A percentile compares a stretch with the other conserved stretches of the same genome.
Evolutionary conservation across 306 rosid species (phyloP).

Genomic region (Sophora flavescens): DNA sequence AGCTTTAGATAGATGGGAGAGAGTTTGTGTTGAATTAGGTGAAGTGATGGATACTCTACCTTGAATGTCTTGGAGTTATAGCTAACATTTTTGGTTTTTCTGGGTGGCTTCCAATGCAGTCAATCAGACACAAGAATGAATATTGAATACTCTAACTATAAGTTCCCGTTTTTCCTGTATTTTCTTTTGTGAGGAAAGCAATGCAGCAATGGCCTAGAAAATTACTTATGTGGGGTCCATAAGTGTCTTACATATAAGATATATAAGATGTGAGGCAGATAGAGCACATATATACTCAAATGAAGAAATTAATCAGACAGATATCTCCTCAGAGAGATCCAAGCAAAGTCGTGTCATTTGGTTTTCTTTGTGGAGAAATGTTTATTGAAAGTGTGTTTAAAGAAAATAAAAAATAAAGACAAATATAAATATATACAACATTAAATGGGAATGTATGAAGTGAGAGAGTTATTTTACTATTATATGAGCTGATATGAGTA

Average conservation of each 20-base stretch:
- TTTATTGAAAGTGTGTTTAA: no score
- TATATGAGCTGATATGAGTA: no score
- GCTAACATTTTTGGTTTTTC: slow-evolving; percentile 41
- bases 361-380: slow-evolving; percentile 7
- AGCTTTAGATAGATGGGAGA: slow-evolving; percentile 23
- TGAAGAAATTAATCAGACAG: slow-evolving; percentile 53
- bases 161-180: slow-evolving; percentile 34
- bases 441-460: no score
- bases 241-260: slow-evolving; percentile 37
- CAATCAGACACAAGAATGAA: slow-evolving; percentile 47
- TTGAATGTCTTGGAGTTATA: slow-evolving; percentile 40
- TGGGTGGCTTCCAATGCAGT: slow-evolving; percentile 52
- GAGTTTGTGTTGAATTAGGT: slow-evolving; percentile 46
- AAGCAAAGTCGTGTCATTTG: slow-evolving; percentile 35
- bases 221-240: slow-evolving; percentile 53
- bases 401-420: no score
- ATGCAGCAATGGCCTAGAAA: slow-evolving; percentile 34
- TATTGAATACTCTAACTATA: slow-evolving; percentile 7
- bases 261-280: slow-evolving; percentile 36
- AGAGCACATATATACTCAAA: slow-evolving; percentile 38
- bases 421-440: no score
- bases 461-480: no score
- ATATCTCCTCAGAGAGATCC: slow-evolving; percentile 47
- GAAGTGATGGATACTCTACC: slow-evolving; percentile 67
- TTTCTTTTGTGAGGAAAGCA: slow-evolving; percentile 32